Base-by-base conservation (phyloP, 108 stramenopile species). In the Pseudonitzschia multiseries region DNA sequence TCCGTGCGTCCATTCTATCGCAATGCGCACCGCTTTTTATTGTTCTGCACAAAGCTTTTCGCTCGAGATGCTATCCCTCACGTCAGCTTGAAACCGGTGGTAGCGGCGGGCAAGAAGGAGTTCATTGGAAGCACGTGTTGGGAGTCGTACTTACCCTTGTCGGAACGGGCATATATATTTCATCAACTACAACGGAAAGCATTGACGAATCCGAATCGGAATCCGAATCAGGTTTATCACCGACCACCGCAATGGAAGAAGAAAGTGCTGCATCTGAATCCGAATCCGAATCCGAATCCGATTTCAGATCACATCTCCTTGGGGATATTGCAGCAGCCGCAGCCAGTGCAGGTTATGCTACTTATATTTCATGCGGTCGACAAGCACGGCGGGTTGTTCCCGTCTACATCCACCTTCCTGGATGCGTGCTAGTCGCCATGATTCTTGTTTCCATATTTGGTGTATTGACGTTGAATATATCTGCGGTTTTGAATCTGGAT, bases 101-200 rank as follows among this genome's bases (percentile, higher is more conserved):
- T 5, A n/a, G 57, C 5, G 29, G 26, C 18, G 33, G 36, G 1
- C 21, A 56, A 56, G 54, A 26, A 56, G 54, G 9, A 1, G 61
- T 62, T 13, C 61, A 62, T 41, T 41, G 32, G 61, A 62, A 62
- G 32, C 61, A 62, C 20, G 29, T 40, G 20, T 0, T 62, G n/a
- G 61, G 61, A 8, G 61, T 62, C 40, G 36, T 62, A 15, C 61
- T 62, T 40, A 62, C 61, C 40, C 33, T 62, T 62, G 61, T 62
- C 14, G 61, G 61, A n/a, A 62, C 61, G 18, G 29, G n/a, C 8
- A 62, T 62, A 13, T 62, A 33, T 62, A 28, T 62, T 62, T n/a
- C 32, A 21, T 62, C 61, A n/a, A 62, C 33, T 8, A 62, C 61
- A 0, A 14, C 57, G 15, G 61, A 14, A 40, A 40, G 20, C 36